A percentile compares a stretch with the other conserved stretches of the same genome.
These are phyloP conservation scores for Nothophoma quercina DNA, from an alignment of 2,329 filamentous ascomycete genomes.

Conservation along the genomic window DNA sequence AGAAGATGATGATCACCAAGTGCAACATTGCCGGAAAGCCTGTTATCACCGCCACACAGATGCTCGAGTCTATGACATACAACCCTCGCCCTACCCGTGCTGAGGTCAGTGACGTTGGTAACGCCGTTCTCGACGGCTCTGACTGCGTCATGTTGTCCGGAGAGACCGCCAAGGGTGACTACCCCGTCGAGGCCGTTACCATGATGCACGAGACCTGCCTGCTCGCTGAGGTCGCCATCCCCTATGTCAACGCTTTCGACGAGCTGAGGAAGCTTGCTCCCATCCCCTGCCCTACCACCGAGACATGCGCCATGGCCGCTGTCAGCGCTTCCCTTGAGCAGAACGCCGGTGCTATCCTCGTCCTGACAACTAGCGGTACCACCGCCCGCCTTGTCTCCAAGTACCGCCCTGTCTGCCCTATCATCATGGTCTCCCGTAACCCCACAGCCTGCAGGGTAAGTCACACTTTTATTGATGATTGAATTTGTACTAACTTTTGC, in stretches of 20 bases:
- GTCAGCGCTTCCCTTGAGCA: conserved; percentile 95
- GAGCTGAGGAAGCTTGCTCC: conserved; percentile 86
- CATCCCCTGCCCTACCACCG: conserved; percentile 84
- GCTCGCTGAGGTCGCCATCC: conserved; percentile 95
- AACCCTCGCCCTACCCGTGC: conserved; percentile 98
- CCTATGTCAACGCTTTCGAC: conserved; percentile 95
- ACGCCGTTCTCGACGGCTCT: conserved; percentile 95
- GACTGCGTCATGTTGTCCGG: conserved; percentile 99
- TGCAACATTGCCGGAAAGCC: conserved; percentile 99
- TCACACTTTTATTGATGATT: conserved; percentile 15
- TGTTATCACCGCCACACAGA: conserved; percentile 98
- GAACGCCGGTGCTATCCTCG: conserved; percentile 94
- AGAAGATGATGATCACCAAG: conserved; percentile 99
- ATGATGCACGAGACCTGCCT: conserved; percentile 99
- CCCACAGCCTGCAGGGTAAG: conserved; percentile 75
- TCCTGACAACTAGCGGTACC: conserved; percentile 93
- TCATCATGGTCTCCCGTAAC: conserved; percentile 98
- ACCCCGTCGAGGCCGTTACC: conserved; percentile 87
- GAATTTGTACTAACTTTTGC: conserved; percentile 24
- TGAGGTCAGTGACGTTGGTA: conserved; percentile 98
- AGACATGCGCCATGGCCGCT: conserved; percentile 96
- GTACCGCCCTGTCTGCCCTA: conserved; percentile 97
- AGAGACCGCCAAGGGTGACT: conserved; percentile 97
- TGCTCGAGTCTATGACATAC: conserved; percentile 99
- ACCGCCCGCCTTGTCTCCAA: conserved; percentile 96